Evolutionary conservation across 345 rosid species (phyloP).

Genomic region (Salix viminalis): DNA sequence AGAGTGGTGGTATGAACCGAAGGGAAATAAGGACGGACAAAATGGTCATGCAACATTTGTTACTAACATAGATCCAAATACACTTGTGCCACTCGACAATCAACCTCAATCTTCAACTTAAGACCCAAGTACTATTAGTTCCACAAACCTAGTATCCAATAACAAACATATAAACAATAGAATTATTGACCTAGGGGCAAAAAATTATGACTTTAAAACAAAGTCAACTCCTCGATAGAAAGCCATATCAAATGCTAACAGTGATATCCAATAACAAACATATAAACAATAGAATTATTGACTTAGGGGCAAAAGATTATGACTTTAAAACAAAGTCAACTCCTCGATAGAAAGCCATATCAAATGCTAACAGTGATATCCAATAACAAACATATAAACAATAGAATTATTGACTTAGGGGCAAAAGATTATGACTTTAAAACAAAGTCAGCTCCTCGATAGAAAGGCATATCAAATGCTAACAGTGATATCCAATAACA

Average conservation of each 20-base stretch:
- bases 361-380: neutral
- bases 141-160: neutral
- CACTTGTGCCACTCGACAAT: neutral
- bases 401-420: too few relatives aligned
- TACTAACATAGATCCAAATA: neutral
- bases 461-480: too few relatives aligned
- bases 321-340: neutral
- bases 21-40: too few relatives aligned
- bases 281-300: neutral
- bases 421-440: too few relatives aligned
- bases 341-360: too few relatives aligned
- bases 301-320: neutral
- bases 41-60: neutral
- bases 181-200: neutral
- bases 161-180: neutral
- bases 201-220: too few relatives aligned
- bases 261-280: neutral
- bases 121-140: neutral
- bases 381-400: too few relatives aligned
- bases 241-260: neutral
- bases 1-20: too few relatives aligned
- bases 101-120: neutral
- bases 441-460: too few relatives aligned
- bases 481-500: too few relatives aligned
- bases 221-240: neutral